phyloP scores from a whole-genome alignment of 192 early-diverging fungal genomes.

The Gigaspora rosea region DNA sequence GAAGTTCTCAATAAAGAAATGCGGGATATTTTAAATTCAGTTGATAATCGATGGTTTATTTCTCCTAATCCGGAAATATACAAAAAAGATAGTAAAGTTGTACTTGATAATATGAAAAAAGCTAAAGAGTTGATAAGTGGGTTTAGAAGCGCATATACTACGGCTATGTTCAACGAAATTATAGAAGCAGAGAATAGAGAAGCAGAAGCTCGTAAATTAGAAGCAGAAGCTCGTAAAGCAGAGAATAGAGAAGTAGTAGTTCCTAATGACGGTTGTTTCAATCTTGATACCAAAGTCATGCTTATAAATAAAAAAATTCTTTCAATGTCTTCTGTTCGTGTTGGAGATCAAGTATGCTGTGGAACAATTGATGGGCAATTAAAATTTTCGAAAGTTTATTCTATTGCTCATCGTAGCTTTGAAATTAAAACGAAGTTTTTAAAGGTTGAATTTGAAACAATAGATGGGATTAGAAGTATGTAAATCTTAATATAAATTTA shows the following conservation, averaged over 20 bases:
- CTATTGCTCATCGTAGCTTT: background rate
- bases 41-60: slow-evolving; percentile 8
- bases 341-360: background rate
- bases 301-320: background rate
- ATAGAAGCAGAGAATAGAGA: background rate
- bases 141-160: background rate
- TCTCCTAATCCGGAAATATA: slow-evolving; percentile 7
- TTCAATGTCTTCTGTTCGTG: background rate
- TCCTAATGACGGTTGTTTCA: background rate
- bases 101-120: background rate
- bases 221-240: too few relatives aligned
- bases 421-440: background rate
- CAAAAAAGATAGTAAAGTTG: background rate
- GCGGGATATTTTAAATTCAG: background rate
- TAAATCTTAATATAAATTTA: background rate
- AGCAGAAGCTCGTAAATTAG: too few relatives aligned
- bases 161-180: background rate
- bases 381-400: slow-evolving; percentile 9
- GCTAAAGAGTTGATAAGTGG: background rate
- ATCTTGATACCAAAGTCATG: background rate
- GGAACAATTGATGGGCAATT: background rate
- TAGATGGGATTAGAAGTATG: background rate
- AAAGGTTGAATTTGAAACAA: background rate
- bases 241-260: background rate
- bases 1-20: background rate